Evolutionary conservation across 106 monocot genomes (phyloP), one percentile per base, ranked within the genome.

Genomic region (Amphibolis antarctica): DNA sequence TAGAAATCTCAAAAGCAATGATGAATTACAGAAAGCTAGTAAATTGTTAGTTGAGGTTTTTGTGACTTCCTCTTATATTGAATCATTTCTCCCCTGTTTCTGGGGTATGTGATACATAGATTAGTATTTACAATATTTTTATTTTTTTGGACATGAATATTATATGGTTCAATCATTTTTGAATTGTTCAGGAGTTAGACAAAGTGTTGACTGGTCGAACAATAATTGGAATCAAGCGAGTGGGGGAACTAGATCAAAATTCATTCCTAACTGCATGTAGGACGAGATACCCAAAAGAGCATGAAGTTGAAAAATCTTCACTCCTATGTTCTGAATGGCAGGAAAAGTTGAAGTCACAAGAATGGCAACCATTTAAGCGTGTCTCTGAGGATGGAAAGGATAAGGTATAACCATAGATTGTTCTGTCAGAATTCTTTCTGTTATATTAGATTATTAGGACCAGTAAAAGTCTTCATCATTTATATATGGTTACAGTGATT

Each of bases 211-310:
- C 25, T 42, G 75, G 47, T 46, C 79, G 75, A 1, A 63, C 74
- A 9, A 14, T 73, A 42, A 89, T 93, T 63, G 89, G 85, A 45
- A 83, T 93, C 48, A 93, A 83, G 55, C 89, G 89, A 69, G 56
- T 72, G 72, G 72, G 72, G 14, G 72, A 72, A 53, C 54, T 72
- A 12, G 72, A 72, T 65, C 17, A 30, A 13, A 55, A 44, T 4
- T 17, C 56, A 12, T 72, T 72, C 27, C 12, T 31, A 46, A 57
- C 9, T 45, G 64, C 56, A 23, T 64, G 72, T 20, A 44, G n/a
- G 55, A 27, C 21, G 26, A 57, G 17, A 45, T 72, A 21, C 22
- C 27, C 56, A 21, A 20, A 19, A 7, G 64, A 55, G 14, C 48
- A 45, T 55, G 44, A 10, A 45, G 55, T 44, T 28, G 27, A 28